phyloP scores from a whole-genome alignment of 2,329 filamentous ascomycete species.

The Lanzia echinophila region DNA sequence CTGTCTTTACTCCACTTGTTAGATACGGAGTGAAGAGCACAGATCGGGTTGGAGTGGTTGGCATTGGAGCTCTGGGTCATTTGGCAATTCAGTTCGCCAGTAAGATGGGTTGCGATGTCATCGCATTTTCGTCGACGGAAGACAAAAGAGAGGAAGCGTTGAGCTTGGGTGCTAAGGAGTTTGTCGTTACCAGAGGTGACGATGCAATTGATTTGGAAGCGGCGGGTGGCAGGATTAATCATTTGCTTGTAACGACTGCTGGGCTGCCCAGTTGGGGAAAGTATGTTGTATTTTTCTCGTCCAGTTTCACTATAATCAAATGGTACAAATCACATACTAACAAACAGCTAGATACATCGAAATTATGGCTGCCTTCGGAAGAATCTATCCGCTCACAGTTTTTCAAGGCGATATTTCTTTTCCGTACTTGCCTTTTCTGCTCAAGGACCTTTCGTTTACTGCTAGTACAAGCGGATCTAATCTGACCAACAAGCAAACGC shows the following conservation, averaged over 20 bases:
- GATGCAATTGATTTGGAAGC: not conserved
- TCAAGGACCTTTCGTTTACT: conserved; percentile 21
- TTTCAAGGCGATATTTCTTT: conserved; percentile 40
- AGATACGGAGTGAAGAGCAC: conserved; percentile 47
- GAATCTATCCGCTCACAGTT: conserved; percentile 58
- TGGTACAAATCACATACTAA: not conserved
- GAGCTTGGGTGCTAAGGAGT: conserved; percentile 50
- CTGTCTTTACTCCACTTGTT: conserved; percentile 35
- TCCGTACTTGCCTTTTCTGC: conserved; percentile 26
- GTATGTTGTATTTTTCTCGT: conserved; percentile 26
- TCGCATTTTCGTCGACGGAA: conserved; percentile 52
- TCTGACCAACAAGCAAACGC: conserved; percentile 51
- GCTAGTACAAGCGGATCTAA: conserved; percentile 23
- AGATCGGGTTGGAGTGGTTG: conserved; percentile 62
- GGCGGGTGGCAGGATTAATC: conserved; percentile 17
- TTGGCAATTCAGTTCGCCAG: conserved; percentile 63
- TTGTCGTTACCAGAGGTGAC: conserved; percentile 38
- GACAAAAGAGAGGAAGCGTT: conserved; percentile 51
- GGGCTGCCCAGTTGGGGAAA: conserved; percentile 48
- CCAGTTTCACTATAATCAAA: not conserved
- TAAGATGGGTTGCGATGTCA: conserved; percentile 57
- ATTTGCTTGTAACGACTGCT: conserved; percentile 28
- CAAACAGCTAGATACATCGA: conserved; percentile 42
- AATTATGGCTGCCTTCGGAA: conserved; percentile 52
- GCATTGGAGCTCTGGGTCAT: conserved; percentile 67